These are phyloP conservation scores for Amphirosellinia nigrospora DNA, from an alignment of 495 filamentous ascomycete species.

Conservation along the genomic window DNA sequence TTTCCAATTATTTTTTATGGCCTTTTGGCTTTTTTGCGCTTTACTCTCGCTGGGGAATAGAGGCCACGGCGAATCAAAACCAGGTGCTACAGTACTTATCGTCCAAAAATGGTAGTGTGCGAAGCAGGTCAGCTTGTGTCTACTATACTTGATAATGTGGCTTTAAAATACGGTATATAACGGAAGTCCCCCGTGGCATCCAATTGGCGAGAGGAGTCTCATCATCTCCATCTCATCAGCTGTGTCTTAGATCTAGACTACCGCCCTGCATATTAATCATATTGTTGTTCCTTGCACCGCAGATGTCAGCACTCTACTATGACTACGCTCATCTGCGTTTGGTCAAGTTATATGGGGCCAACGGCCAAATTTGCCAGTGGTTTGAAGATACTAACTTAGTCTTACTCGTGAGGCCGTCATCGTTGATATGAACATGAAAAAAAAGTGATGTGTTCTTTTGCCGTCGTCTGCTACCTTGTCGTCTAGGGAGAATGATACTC, in stretches of 20 bases:
- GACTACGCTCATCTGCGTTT: background rate
- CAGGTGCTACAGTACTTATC: too few species aligned
- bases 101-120: too few species aligned
- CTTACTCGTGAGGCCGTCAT: background rate
- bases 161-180: background rate
- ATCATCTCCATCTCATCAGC: background rate
- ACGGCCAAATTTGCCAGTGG: background rate
- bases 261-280: background rate
- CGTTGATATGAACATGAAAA: background rate
- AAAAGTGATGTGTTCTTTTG: slow-evolving; percentile 7
- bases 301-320: background rate
- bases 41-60: too few species aligned
- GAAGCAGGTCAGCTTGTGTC: too few species aligned
- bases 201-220: background rate
- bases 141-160: too few species aligned
- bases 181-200: background rate
- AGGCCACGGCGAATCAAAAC: too few species aligned
- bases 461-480: background rate
- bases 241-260: background rate
- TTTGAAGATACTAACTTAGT: background rate
- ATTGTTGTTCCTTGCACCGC: background rate
- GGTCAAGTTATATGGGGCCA: background rate
- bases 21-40: too few species aligned
- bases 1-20: too few species aligned
- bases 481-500: slow-evolving; percentile 9